Evolutionary conservation across 345 rosid species (phyloP).

Genomic region (Noccaea caerulescens): DNA sequence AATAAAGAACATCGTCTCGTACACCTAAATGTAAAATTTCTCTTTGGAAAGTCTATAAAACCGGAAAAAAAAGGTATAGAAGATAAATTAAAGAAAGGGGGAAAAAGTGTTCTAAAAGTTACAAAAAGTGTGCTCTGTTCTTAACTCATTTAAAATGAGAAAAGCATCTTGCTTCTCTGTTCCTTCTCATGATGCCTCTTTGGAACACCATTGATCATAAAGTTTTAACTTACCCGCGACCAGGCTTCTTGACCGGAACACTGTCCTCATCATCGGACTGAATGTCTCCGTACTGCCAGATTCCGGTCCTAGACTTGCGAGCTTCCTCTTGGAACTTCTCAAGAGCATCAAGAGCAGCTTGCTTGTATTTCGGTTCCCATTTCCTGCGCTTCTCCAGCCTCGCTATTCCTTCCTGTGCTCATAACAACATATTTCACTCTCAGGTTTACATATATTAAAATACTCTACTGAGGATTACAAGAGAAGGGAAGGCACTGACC

Average conservation of each 20-base stretch:
- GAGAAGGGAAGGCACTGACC: slow-evolving; percentile 48
- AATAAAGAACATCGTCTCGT: slow-evolving; percentile 16
- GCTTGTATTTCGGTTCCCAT: slow-evolving; percentile 77
- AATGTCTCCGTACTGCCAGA: slow-evolving; percentile 95
- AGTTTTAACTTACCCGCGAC: slow-evolving; percentile 58
- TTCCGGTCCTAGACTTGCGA: slow-evolving; percentile 64
- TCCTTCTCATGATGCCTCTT: slow-evolving; percentile 35
- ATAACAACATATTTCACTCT: slow-evolving; percentile 29
- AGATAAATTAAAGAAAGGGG: neutral
- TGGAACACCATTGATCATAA: slow-evolving; percentile 20
- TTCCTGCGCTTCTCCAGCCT: slow-evolving; percentile 83
- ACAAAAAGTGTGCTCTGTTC: slow-evolving; percentile 40
- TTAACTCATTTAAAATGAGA: slow-evolving; percentile 31
- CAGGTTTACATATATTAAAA: neutral
- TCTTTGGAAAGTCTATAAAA: slow-evolving; percentile 22
- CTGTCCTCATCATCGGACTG: slow-evolving; percentile 91
- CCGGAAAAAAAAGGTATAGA: slow-evolving; percentile 5
- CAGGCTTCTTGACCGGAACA: slow-evolving; percentile 63
- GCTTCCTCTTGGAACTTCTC: slow-evolving; percentile 88
- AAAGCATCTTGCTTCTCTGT: slow-evolving; percentile 24
- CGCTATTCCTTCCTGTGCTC: slow-evolving; percentile 88
- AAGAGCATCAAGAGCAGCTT: slow-evolving; percentile 65
- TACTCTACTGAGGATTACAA: neutral
- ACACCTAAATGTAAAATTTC: slow-evolving; percentile 26
- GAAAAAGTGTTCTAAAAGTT: slow-evolving; percentile 28